Percentiles rank a stretch among this genome's conserved stretches.
These are phyloP conservation scores for Lepidium africanum DNA, from an alignment of 345 rosid genomes.

Conservation along the genomic window DNA sequence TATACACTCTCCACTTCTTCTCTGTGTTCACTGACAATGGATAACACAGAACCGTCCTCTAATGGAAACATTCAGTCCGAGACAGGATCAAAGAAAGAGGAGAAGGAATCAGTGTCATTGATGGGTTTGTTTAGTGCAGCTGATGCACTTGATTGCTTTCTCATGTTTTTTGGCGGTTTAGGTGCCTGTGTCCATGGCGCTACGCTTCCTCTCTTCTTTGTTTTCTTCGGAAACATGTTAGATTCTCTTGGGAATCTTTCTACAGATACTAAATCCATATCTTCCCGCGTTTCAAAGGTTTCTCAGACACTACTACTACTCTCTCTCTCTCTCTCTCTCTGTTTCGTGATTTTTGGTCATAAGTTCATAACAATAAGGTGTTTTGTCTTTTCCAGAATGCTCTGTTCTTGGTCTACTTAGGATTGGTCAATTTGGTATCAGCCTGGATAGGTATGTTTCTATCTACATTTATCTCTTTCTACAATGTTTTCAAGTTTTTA, in stretches of 20 bases:
- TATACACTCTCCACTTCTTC: neutral
- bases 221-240: slow-evolving; percentile 59
- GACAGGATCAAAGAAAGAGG: neutral
- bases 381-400: slow-evolving; percentile 42
- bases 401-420: slow-evolving; percentile 61
- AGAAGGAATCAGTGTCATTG: slow-evolving; percentile 37
- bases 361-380: neutral
- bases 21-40: slow-evolving; percentile 1
- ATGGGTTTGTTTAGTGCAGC: slow-evolving; percentile 59
- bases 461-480: neutral
- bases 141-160: slow-evolving; percentile 40
- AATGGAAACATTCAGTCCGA: neutral
- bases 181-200: slow-evolving; percentile 69
- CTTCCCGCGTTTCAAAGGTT: slow-evolving; percentile 61
- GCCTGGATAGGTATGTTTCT: slow-evolving; percentile 60
- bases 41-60: neutral
- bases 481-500: neutral
- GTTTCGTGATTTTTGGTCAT: neutral
- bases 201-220: slow-evolving; percentile 64
- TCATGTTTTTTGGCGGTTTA: slow-evolving; percentile 55
- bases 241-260: slow-evolving; percentile 62
- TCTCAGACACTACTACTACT: neutral
- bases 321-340: no score
- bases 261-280: slow-evolving; percentile 40
- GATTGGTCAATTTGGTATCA: slow-evolving; percentile 42